Percentiles rank a stretch among this genome's conserved stretches.
These are phyloP conservation scores for Austropuccinia psidii DNA, from an alignment of 1,284 basidiomycete species.

Conservation along the genomic window DNA sequence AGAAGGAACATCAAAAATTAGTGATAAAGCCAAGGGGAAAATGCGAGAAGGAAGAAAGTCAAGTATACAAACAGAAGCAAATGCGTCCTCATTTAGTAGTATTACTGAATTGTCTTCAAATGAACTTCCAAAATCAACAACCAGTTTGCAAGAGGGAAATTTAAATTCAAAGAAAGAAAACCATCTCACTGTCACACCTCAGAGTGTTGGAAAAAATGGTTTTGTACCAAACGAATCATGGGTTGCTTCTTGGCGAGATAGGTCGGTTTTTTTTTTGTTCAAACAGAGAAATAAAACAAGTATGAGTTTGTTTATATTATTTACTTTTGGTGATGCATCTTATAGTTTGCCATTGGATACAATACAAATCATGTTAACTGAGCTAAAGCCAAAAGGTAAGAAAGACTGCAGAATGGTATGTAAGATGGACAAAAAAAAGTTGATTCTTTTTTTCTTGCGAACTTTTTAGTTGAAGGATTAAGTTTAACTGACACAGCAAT, in stretches of 20 bases:
- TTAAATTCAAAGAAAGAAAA: too few species aligned
- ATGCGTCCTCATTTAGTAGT: too few species aligned
- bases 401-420: not conserved
- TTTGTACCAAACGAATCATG: slow-evolving; percentile 30
- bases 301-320: not conserved
- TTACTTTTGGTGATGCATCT: not conserved
- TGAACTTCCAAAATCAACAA: too few species aligned
- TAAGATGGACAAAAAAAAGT: not conserved
- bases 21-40: too few species aligned
- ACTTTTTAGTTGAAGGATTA: not conserved
- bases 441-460: not conserved
- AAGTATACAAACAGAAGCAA: too few species aligned
- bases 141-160: too few species aligned
- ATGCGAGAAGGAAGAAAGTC: too few species aligned
- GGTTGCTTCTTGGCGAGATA: slow-evolving; percentile 37
- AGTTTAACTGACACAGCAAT: not conserved
- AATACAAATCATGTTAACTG: slow-evolving; percentile 34
- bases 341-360: slow-evolving; percentile 34
- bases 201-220: slow-evolving; percentile 7
- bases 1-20: too few species aligned
- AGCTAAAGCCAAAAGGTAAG: slow-evolving; percentile 34
- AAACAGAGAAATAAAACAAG: not conserved
- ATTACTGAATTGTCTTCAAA: too few species aligned
- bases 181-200: too few species aligned
- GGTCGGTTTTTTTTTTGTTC: not conserved